Evolutionary conservation across 805 yeast genomes (phyloP).

Genomic region (Kazachstania kunashirensis): DNA sequence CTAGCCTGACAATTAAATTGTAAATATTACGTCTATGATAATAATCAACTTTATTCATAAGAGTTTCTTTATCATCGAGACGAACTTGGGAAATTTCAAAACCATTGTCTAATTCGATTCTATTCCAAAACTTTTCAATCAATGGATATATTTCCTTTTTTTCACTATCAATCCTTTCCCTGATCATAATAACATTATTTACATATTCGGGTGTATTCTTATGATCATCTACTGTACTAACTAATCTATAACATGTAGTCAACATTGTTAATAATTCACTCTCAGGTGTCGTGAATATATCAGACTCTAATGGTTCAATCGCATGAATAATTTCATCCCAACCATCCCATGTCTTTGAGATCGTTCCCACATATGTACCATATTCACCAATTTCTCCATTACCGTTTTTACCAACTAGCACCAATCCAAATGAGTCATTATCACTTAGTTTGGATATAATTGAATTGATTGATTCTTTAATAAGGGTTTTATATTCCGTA

Average conservation of each 20-base stretch:
- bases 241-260: constrained; percentile 19
- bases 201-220: not conserved
- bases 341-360: constrained; percentile 37
- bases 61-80: not conserved
- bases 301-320: constrained; percentile 21
- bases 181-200: not conserved
- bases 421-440: constrained; percentile 39
- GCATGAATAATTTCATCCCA: constrained; percentile 38
- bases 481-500: too few relatives aligned
- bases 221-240: constrained; percentile 3
- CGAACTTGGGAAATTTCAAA: constrained; percentile 1
- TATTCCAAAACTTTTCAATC: not conserved
- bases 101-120: not conserved
- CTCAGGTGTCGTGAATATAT: constrained; percentile 13
- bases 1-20: constrained; percentile 7
- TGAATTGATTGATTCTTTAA: too few relatives aligned
- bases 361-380: constrained; percentile 41
- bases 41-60: constrained; percentile 2
- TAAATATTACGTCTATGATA: constrained; percentile 7
- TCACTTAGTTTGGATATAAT: constrained; percentile 24
- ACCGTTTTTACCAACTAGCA: constrained; percentile 40
- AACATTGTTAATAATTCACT: constrained; percentile 13
- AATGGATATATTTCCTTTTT: not conserved
- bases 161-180: not conserved
- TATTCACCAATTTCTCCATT: constrained; percentile 25